These are phyloP conservation scores for Solanum virginianum DNA, from an alignment of 257 asterid genomes.

Conservation along the genomic window DNA sequence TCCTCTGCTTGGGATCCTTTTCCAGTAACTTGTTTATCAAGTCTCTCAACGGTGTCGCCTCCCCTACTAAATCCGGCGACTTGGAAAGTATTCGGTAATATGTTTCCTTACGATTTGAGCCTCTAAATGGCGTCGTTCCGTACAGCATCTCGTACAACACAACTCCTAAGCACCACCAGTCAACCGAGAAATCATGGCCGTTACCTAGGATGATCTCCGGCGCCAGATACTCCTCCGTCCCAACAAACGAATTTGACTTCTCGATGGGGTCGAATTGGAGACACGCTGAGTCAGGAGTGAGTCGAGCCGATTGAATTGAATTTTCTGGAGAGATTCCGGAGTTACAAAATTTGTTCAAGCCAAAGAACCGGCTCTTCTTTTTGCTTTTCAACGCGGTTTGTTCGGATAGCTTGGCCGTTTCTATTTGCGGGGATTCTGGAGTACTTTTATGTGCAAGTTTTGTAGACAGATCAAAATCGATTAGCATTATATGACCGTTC, in stretches of 20 bases:
- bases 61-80: conserved; percentile 60
- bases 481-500: conserved; percentile 78
- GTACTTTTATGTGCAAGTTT: conserved; percentile 44
- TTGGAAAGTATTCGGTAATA: conserved; percentile 37
- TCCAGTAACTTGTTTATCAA: conserved; percentile 64
- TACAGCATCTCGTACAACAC: conserved; percentile 87
- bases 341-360: conserved; percentile 19
- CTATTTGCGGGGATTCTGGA: conserved; percentile 18
- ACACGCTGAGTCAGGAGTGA: conserved; percentile 14
- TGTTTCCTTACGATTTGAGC: conserved; percentile 63
- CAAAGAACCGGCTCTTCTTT: conserved; percentile 13
- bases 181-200: conserved; percentile 93
- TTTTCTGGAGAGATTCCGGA: conserved; percentile 36
- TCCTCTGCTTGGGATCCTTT: conserved; percentile 63
- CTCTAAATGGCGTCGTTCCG: conserved; percentile 81
- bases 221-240: conserved; percentile 90
- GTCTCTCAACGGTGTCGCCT: conserved; percentile 68
- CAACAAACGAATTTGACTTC: conserved; percentile 89
- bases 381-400: conserved; percentile 8
- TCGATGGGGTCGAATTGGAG: conserved; percentile 28
- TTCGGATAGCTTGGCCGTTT: neutral
- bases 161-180: conserved; percentile 92
- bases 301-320: conserved; percentile 22
- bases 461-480: conserved; percentile 86
- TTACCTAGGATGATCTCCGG: conserved; percentile 77